Evolutionary conservation across 2,329 filamentous ascomycete genomes (phyloP).

Genomic region (Reticulascus tulasneorum): DNA sequence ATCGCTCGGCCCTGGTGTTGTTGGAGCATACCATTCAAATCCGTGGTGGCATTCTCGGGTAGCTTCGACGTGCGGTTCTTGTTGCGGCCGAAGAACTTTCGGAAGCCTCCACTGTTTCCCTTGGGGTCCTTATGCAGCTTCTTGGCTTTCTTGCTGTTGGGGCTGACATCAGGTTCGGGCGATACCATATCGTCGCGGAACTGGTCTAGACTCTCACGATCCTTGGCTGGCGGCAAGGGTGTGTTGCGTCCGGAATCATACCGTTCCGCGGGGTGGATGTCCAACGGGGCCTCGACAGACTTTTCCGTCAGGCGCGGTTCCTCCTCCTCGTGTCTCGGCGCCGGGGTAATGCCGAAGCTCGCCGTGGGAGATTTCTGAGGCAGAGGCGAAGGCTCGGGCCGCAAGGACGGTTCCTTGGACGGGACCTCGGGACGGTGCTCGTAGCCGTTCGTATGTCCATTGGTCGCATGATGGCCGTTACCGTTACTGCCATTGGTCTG

Average conservation of each 20-base stretch:
- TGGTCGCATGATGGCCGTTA: conserved; percentile 18
- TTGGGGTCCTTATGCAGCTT: conserved; percentile 56
- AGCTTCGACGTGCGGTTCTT: conserved; percentile 58
- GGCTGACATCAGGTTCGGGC: conserved; percentile 36
- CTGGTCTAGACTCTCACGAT: conserved; percentile 29
- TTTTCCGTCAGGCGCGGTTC: conserved; percentile 30
- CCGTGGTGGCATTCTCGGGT: conserved; percentile 48
- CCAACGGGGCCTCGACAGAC: conserved; percentile 27
- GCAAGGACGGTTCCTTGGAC: conserved; percentile 32
- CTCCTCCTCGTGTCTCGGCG: conserved; percentile 10
- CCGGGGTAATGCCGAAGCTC: conserved; percentile 3
- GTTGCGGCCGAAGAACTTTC: conserved; percentile 62
- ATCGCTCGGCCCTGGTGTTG: conserved; percentile 26
- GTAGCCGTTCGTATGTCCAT: conserved; percentile 28
- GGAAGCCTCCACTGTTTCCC: conserved; percentile 45
- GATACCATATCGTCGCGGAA: conserved; percentile 33
- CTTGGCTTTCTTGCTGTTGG: conserved; percentile 44
- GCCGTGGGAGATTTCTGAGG: conserved; percentile 16
- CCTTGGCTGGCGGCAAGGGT: conserved; percentile 34
- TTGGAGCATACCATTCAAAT: conserved; percentile 48
- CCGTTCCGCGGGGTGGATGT: conserved; percentile 32
- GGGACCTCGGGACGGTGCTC: conserved; percentile 36
- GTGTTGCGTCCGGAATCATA: conserved; percentile 28
- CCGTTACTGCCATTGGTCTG: conserved; percentile 32
- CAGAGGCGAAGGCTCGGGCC: conserved; percentile 19